These are phyloP conservation scores for Cercophora samala DNA, from an alignment of 495 filamentous ascomycete species.

Conservation along the genomic window DNA sequence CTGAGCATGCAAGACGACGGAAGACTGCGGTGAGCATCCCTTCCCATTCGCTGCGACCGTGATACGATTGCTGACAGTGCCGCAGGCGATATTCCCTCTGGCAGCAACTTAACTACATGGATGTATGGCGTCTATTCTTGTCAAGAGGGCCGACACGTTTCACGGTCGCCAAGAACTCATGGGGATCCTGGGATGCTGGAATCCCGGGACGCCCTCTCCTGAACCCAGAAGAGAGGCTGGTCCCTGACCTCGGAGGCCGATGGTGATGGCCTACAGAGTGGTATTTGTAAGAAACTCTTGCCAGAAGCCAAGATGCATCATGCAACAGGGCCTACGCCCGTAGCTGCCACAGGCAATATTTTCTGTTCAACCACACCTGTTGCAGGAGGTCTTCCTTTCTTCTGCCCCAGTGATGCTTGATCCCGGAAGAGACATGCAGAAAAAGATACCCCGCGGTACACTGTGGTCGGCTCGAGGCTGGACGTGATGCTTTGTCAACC, in stretches of 20 bases:
- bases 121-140: neutral
- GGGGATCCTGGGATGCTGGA: too few relatives aligned
- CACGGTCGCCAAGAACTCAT: slow-evolving; percentile 7
- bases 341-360: slow-evolving; percentile 32
- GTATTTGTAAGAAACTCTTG: slow-evolving; percentile 5
- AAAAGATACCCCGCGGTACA: slow-evolving; percentile 15
- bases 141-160: slow-evolving; percentile 5
- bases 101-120: neutral
- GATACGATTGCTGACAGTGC: neutral
- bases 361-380: slow-evolving; percentile 32
- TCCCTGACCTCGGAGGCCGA: slow-evolving; percentile 10
- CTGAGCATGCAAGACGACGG: too few relatives aligned
- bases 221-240: neutral
- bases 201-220: neutral
- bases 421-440: slow-evolving; percentile 25
- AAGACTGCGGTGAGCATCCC: neutral
- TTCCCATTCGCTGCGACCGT: neutral
- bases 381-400: slow-evolving; percentile 9
- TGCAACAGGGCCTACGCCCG: slow-evolving; percentile 30
- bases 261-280: neutral
- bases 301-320: slow-evolving; percentile 15
- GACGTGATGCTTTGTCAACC: slow-evolving; percentile 2
- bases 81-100: neutral
- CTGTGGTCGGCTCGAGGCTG: slow-evolving; percentile 12
- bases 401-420: slow-evolving; percentile 23